A percentile compares a stretch with the other conserved stretches of the same genome.
Conservation (phyloP, 176 grass and related monocot species). For the Triticum urartu region DNA sequence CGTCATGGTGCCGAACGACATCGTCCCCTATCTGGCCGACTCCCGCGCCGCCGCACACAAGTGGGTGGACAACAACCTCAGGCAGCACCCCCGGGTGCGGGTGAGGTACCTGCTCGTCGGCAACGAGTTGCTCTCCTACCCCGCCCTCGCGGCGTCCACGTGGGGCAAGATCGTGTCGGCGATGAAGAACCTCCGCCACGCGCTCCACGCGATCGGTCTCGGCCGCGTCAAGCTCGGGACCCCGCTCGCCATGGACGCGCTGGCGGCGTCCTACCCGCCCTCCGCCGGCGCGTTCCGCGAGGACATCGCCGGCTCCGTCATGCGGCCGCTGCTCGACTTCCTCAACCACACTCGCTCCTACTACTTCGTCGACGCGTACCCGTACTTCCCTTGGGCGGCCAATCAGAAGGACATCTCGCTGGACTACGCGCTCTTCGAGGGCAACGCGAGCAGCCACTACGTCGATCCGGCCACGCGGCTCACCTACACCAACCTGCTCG, state of each 20-base stretch:
- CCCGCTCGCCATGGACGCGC: conserved; percentile 64
- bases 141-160: conserved; percentile 39
- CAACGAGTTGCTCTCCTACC: conserved; percentile 87
- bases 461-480: conserved; percentile 48
- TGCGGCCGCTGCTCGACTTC: conserved; percentile 57
- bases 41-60: conserved; percentile 39
- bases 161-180: conserved; percentile 58
- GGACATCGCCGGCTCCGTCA: conserved; percentile 48
- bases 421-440: conserved; percentile 61
- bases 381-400: conserved; percentile 60
- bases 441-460: conserved; percentile 22
- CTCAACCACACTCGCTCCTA: conserved; percentile 39
- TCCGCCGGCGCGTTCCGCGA: conserved; percentile 62
- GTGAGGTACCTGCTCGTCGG: conserved; percentile 69
- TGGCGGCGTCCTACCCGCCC: conserved; percentile 52
- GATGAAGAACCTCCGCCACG: conserved; percentile 57
- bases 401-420: conserved; percentile 34
- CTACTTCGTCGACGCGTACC: conserved; percentile 59
- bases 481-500: conserved; percentile 61
- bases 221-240: conserved; percentile 55
- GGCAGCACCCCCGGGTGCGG: conserved; percentile 34
- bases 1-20: conserved; percentile 92
- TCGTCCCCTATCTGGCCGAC: conserved; percentile 55
- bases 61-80: conserved; percentile 61
- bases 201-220: conserved; percentile 13